Evolutionary conservation across 2,329 filamentous ascomycete species (phyloP), one percentile per base, ranked within the genome.

Genomic region (Fusarium pseudoanthophilum): DNA sequence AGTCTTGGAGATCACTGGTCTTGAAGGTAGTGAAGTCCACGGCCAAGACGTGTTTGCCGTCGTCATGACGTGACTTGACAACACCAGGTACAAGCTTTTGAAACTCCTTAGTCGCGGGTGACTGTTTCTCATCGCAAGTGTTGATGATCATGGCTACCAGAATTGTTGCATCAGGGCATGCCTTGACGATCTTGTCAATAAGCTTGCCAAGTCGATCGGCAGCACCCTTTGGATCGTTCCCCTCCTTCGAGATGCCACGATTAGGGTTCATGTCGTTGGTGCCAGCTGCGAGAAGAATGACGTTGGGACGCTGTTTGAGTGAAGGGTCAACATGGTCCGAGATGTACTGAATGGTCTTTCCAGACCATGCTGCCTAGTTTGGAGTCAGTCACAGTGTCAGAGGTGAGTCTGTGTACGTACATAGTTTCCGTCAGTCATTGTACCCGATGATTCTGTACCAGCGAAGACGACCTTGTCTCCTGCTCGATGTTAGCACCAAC

Each of bases 231-330:
- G 69, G 60, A 7, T 69, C 60, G 11, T 69, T 73, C 0, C 70
- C 70, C 14, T 73, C 60, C 7, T 68, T 69, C 3, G 69, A 69
- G 11, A 72, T 69, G 15, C 30, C 43, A 0, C 2, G 26, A 2
- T 72, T 60, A 2, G 42, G 37, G 39, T 73, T 73, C 69, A 73
- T 73, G 5, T 72, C 70, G 16, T 72, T 73, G 3, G 70, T 72
- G 1, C 70, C 70, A 1, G 70, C 70, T 7, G 60, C 60, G 1
- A 73, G 30, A 0, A 73, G 36, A 4, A 73, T 72, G n/a, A 73
- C 21, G 26, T 72, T 69, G 9, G 69, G 70, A 0, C 40, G 57
- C 7, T 72, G 45, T 5, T 69, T 24, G 4, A 72, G 53, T 0
- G 70, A 72, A 1, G 64, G 39, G 1, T 28, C 57, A 2, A 63